Percentiles rank a stretch among this genome's conserved stretches.
phyloP scores from a whole-genome alignment of 2,329 filamentous ascomycete genomes.

The Neonectria neomacrospora region DNA sequence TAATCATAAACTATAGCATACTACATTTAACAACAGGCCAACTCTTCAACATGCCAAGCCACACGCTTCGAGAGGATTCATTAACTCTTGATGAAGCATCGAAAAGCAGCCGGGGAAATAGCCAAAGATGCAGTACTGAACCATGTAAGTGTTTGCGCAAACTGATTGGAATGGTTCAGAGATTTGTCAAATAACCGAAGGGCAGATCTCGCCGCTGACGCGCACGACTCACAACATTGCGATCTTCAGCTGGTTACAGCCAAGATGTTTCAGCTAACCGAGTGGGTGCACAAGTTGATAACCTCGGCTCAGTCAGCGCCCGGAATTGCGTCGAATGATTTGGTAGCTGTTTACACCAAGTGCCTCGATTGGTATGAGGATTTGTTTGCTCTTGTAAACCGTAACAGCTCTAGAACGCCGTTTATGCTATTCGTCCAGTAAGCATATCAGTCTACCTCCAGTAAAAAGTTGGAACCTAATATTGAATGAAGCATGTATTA shows the following conservation, averaged over 20 bases:
- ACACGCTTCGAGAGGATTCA: not conserved
- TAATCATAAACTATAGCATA: not conserved
- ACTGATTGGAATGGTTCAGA: not conserved
- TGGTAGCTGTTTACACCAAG: slow-evolving; percentile 24
- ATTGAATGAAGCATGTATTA: slow-evolving; percentile 31
- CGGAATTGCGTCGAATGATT: not conserved
- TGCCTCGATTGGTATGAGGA: slow-evolving; percentile 35
- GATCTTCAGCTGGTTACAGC: slow-evolving; percentile 15
- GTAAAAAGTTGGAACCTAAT: not conserved
- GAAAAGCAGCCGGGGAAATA: not conserved
- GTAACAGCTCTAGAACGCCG: slow-evolving; percentile 14
- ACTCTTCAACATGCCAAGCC: not conserved
- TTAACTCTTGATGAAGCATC: not conserved
- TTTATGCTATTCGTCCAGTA: slow-evolving; percentile 35
- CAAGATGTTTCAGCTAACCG: slow-evolving; percentile 33
- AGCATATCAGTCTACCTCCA: not conserved
- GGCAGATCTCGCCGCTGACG: not conserved
- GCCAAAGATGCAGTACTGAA: not conserved
- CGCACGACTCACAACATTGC: not conserved
- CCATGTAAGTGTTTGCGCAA: not conserved
- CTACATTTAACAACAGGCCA: not conserved
- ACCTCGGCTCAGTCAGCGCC: not conserved
- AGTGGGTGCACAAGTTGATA: slow-evolving; percentile 30
- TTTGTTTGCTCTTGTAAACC: slow-evolving; percentile 21
- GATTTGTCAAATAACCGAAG: not conserved